phyloP scores from a whole-genome alignment of 805 yeast species.

The Isabelozyma pseudorhagii region DNA sequence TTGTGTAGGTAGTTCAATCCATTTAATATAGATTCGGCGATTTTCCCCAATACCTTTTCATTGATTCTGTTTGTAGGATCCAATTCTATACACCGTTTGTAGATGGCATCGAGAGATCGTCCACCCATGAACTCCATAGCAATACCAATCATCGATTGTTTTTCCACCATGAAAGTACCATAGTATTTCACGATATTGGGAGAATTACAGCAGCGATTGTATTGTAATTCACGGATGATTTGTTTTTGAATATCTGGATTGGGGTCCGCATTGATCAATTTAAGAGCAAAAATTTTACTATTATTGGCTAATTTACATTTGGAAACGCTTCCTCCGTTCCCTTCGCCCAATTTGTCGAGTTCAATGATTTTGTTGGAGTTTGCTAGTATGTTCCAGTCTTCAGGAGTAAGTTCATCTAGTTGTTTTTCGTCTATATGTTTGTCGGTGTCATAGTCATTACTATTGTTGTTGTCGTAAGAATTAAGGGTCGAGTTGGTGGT shows the following conservation, averaged over 20 bases:
- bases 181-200: constrained; percentile 87
- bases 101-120: constrained; percentile 84
- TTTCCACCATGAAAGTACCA: constrained; percentile 83
- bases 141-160: constrained; percentile 78
- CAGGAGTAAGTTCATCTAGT: constrained; percentile 61
- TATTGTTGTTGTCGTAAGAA: background rate
- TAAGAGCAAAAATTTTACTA: constrained; percentile 75
- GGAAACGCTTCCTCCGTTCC: constrained; percentile 88
- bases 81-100: constrained; percentile 65
- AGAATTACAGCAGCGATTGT: constrained; percentile 76
- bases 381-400: constrained; percentile 69
- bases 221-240: constrained; percentile 85
- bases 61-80: constrained; percentile 79
- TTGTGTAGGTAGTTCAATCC: constrained; percentile 89
- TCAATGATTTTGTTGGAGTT: constrained; percentile 61
- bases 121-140: constrained; percentile 99
- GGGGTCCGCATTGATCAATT: constrained; percentile 68
- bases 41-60: constrained; percentile 87
- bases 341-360: constrained; percentile 80
- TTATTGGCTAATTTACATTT: constrained; percentile 60
- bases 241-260: constrained; percentile 88
- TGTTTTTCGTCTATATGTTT: constrained; percentile 39
- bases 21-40: constrained; percentile 79
- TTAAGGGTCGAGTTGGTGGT: background rate
- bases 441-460: background rate